These are phyloP conservation scores for Trichoderma semiorbis DNA, from an alignment of 2,329 filamentous ascomycete genomes.

Conservation along the genomic window DNA sequence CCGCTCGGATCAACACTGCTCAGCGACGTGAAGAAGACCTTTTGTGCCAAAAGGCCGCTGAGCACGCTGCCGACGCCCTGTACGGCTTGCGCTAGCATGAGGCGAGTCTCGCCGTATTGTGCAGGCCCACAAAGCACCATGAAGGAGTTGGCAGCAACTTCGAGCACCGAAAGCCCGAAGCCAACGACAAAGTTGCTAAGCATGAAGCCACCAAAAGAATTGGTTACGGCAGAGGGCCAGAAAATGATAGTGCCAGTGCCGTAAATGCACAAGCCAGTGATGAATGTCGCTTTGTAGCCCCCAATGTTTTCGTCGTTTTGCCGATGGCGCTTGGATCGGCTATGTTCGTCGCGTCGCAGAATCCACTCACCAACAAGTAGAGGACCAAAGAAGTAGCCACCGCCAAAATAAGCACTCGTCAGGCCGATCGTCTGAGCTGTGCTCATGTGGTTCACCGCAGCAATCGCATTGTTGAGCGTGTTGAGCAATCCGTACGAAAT, in stretches of 20 bases:
- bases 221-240: conserved; percentile 74
- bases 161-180: conserved; percentile 71
- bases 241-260: conserved; percentile 78
- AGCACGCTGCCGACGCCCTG: conserved; percentile 73
- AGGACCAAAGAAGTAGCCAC: conserved; percentile 67
- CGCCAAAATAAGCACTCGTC: conserved; percentile 67
- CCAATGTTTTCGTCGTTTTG: conserved; percentile 45
- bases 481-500: conserved; percentile 86
- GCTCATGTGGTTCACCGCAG: conserved; percentile 58
- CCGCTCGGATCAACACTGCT: conserved; percentile 31
- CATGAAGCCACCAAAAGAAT: conserved; percentile 75
- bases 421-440: conserved; percentile 62
- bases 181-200: conserved; percentile 71
- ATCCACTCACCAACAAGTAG: conserved; percentile 67
- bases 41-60: conserved; percentile 68
- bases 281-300: conserved; percentile 79
- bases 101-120: conserved; percentile 68
- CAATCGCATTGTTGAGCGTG: conserved; percentile 70
- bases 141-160: conserved; percentile 78
- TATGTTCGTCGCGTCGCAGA: conserved; percentile 63
- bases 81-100: conserved; percentile 72
- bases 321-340: conserved; percentile 41
- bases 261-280: conserved; percentile 71
- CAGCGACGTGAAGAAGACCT: conserved; percentile 67
- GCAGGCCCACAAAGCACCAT: conserved; percentile 68